Percentiles rank a stretch among this genome's conserved stretches.
Conservation (phyloP, 371 early-diverging fungal genomes). For the Dipsacomyces acuminosporus region DNA sequence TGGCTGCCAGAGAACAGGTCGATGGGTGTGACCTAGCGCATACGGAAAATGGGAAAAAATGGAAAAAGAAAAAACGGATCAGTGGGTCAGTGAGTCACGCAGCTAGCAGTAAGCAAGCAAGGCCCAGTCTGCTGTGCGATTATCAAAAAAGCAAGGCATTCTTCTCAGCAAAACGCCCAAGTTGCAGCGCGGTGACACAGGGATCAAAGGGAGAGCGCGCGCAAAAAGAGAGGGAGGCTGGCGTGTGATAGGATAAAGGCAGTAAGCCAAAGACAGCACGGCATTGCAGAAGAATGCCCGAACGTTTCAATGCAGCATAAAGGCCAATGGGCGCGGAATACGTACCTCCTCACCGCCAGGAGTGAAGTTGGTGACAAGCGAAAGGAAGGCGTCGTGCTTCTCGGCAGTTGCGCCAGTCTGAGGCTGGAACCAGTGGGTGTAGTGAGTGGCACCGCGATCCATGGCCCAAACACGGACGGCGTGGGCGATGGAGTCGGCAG, state of each 20-base stretch:
- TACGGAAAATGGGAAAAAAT: too few relatives aligned
- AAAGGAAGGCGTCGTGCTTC: conserved; percentile 97
- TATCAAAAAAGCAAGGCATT: too few relatives aligned
- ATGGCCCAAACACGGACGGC: conserved; percentile 96
- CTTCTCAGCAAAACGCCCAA: too few relatives aligned
- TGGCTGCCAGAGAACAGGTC: conserved; percentile 95
- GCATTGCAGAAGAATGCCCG: too few relatives aligned
- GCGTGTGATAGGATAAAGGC: too few relatives aligned
- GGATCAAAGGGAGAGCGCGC: too few relatives aligned
- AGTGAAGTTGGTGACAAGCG: conserved; percentile 67
- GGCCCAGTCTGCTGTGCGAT: too few relatives aligned
- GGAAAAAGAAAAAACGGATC: neutral
- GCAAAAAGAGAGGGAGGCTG: too few relatives aligned
- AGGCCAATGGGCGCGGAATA: neutral
- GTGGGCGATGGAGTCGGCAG: conserved; percentile 97
- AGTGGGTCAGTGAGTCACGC: too few relatives aligned
- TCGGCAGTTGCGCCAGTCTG: conserved; percentile 97
- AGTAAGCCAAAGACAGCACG: too few relatives aligned
- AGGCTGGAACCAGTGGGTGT: conserved; percentile 99
- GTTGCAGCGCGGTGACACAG: too few relatives aligned
- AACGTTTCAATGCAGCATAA: neutral
- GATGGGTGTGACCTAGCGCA: conserved; percentile 72
- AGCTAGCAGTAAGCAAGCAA: too few relatives aligned
- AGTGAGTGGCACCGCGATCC: conserved; percentile 93
- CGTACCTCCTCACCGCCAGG: conserved; percentile 74